phyloP scores from a whole-genome alignment of 225 moss, liverwort and hornwort species.

The Pseudisothecium myosuroides region DNA sequence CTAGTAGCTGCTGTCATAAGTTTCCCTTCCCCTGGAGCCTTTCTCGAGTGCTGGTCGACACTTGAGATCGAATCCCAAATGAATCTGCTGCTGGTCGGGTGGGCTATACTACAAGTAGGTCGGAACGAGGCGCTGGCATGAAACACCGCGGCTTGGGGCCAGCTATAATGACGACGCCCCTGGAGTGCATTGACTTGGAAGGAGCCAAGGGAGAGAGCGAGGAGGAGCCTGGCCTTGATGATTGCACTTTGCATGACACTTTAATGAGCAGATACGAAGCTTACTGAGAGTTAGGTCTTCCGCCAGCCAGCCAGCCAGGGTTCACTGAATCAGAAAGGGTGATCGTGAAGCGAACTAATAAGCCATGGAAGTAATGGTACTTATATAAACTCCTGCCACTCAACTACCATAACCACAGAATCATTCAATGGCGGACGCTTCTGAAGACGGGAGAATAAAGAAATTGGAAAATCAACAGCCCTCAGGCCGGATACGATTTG shows the following conservation, averaged over 20 bases:
- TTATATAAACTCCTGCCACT: background rate
- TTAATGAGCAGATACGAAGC: conserved; percentile 11
- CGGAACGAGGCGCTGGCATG: background rate
- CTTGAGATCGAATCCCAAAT: conserved; percentile 14
- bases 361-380: background rate
- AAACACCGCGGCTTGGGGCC: conserved; percentile 1
- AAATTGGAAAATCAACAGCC: background rate
- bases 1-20: background rate
- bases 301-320: background rate
- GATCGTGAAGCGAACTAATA: conserved; percentile 8
- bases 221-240: conserved; percentile 2
- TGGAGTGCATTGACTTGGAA: conserved; percentile 34
- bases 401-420: background rate
- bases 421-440: background rate
- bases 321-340: conserved; percentile 11
- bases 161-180: conserved; percentile 4
- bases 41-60: background rate
- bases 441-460: background rate
- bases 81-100: background rate
- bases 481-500: background rate
- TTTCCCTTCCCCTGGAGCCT: background rate
- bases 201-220: background rate
- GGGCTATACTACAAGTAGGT: background rate
- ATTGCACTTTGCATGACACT: conserved; percentile 34
- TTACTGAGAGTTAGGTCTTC: conserved; percentile 19